Percentiles rank a stretch among this genome's conserved stretches.
Conservation (phyloP, 768 basidiomycete species). For the Leccinellum rugosiceps region DNA sequence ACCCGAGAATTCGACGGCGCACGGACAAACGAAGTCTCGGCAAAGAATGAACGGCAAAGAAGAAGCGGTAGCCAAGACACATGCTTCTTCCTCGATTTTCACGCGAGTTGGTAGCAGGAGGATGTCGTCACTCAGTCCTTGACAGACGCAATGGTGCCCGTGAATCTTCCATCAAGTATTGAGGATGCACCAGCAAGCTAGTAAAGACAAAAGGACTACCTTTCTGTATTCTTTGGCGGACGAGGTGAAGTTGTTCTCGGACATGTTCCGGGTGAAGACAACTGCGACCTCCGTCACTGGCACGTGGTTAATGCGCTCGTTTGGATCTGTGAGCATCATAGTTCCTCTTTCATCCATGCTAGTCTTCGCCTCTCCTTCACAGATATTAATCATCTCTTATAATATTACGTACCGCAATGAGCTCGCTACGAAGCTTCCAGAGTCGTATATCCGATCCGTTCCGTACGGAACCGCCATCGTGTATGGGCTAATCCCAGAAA, state of each 20-base stretch:
- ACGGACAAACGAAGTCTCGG: slow-evolving; percentile 83
- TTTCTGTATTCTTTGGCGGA: slow-evolving; percentile 77
- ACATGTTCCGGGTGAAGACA: slow-evolving; percentile 42
- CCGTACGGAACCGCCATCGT: not conserved
- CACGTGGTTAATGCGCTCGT: too few species aligned
- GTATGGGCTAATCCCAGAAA: not conserved
- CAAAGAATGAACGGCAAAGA: slow-evolving; percentile 60
- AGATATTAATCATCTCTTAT: too few species aligned
- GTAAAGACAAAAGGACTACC: slow-evolving; percentile 31
- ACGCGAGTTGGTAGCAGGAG: slow-evolving; percentile 38
- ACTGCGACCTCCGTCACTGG: not conserved
- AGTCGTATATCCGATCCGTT: not conserved
- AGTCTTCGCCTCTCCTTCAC: too few species aligned
- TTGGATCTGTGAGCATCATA: too few species aligned
- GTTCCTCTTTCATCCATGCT: too few species aligned
- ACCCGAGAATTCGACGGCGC: slow-evolving; percentile 92
- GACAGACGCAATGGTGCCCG: slow-evolving; percentile 79
- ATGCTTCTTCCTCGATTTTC: slow-evolving; percentile 38
- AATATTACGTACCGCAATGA: too few species aligned
- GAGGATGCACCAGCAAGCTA: not conserved
- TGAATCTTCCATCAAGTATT: slow-evolving; percentile 47
- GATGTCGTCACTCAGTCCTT: slow-evolving; percentile 47
- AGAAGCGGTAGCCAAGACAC: slow-evolving; percentile 9
- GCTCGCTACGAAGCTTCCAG: not conserved
- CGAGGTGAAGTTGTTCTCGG: slow-evolving; percentile 69